These are phyloP conservation scores for Torulaspora delbrueckii DNA, from an alignment of 805 yeast genomes.

Conservation along the genomic window DNA sequence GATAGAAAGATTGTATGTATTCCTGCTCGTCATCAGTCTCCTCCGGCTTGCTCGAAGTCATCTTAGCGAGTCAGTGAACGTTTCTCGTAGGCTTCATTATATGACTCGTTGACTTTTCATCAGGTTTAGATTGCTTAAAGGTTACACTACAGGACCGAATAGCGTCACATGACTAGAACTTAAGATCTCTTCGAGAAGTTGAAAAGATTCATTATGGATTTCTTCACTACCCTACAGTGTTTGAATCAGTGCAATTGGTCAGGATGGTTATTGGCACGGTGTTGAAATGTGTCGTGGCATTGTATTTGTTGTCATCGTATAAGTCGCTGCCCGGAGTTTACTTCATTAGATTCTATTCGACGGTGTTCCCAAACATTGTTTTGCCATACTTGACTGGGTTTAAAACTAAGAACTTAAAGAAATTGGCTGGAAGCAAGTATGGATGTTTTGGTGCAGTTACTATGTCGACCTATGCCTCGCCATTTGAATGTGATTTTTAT, in stretches of 20 bases:
- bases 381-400: constrained; percentile 33
- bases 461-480: constrained; percentile 56
- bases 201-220: too few relatives aligned
- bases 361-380: constrained; percentile 40
- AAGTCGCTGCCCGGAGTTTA: constrained; percentile 69
- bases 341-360: constrained; percentile 54
- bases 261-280: constrained; percentile 4
- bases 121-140: background rate
- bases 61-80: background rate
- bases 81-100: background rate
- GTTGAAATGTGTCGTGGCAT: constrained; percentile 14
- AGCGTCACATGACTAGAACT: background rate
- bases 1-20: constrained; percentile 24
- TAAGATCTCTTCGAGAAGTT: too few relatives aligned
- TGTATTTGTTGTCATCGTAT: constrained; percentile 34
- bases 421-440: constrained; percentile 17
- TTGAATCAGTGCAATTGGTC: too few relatives aligned
- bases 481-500: constrained; percentile 80
- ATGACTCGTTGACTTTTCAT: background rate
- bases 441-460: constrained; percentile 41
- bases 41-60: constrained; percentile 5
- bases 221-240: too few relatives aligned
- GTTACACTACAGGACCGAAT: background rate
- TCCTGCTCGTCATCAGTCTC: constrained; percentile 13
- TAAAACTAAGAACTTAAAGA: constrained; percentile 19